These are phyloP conservation scores for Astragalus membranaceus DNA, from an alignment of 306 rosid species.

Conservation along the genomic window DNA sequence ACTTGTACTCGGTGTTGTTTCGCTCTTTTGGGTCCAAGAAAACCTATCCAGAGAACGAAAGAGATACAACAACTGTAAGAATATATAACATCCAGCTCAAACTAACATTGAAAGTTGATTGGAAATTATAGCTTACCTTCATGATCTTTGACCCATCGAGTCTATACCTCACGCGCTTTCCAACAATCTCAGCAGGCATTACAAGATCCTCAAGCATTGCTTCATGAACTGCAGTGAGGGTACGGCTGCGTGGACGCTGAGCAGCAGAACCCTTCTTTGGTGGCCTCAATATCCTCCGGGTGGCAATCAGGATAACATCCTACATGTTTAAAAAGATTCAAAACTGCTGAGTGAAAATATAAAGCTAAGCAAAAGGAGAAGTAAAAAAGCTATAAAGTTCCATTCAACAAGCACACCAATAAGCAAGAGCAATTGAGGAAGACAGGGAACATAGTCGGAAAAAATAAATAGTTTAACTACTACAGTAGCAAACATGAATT, in stretches of 20 bases:
- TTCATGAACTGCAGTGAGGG: slow-evolving; percentile 88
- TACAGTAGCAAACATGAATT: no score
- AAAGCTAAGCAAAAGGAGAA: no score
- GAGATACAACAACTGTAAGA: neutral
- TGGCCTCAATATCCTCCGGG: slow-evolving; percentile 84
- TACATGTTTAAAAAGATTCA: neutral
- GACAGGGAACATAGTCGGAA: no score
- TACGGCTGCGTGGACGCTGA: slow-evolving; percentile 76
- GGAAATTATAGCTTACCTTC: slow-evolving; percentile 43
- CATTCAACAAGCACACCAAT: neutral
- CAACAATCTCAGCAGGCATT: slow-evolving; percentile 85
- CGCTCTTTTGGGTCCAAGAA: slow-evolving; percentile 86
- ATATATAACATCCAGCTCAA: neutral
- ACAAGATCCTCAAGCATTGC: slow-evolving; percentile 83
- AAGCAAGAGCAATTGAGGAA: no score
- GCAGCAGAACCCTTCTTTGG: slow-evolving; percentile 90
- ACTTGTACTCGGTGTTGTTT: slow-evolving; percentile 85
- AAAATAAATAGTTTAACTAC: neutral
- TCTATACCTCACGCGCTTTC: slow-evolving; percentile 69
- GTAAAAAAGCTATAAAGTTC: neutral
- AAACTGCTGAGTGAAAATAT: neutral
- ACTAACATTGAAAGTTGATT: neutral
- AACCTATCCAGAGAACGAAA: slow-evolving; percentile 32
- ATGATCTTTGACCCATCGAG: slow-evolving; percentile 80
- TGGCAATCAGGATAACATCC: slow-evolving; percentile 86